phyloP scores from a whole-genome alignment of 2,329 filamentous ascomycete genomes.

The Endoconidiophora laricicola region DNA sequence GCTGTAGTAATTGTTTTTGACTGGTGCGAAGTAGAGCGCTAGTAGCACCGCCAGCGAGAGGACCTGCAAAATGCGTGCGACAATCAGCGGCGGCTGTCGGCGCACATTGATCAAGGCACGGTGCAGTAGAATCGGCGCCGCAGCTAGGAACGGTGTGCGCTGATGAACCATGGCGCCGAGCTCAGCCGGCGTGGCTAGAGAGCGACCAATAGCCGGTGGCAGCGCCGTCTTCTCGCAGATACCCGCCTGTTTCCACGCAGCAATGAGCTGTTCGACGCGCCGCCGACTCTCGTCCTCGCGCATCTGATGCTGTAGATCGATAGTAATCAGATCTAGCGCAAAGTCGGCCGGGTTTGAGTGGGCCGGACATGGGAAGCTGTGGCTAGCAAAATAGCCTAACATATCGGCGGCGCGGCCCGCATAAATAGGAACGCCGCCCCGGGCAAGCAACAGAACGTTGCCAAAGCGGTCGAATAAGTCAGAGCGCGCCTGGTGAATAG shows the following conservation, averaged over 20 bases:
- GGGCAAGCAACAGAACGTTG: constrained; percentile 51
- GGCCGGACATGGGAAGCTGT: constrained; percentile 47
- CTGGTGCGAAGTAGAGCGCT: constrained; percentile 53
- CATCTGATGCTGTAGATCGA: constrained; percentile 51
- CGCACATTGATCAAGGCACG: constrained; percentile 53
- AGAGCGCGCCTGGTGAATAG: constrained; percentile 61
- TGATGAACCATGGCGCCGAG: constrained; percentile 43
- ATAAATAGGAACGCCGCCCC: constrained; percentile 53
- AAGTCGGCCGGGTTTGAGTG: constrained; percentile 67
- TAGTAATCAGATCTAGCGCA: constrained; percentile 58
- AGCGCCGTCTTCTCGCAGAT: background rate
- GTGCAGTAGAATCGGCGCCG: constrained; percentile 50
- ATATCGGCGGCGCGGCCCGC: constrained; percentile 46
- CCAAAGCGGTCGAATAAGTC: constrained; percentile 57
- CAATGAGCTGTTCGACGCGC: constrained; percentile 44
- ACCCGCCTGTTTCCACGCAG: constrained; percentile 30
- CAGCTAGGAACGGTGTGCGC: constrained; percentile 41
- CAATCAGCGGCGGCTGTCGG: constrained; percentile 45
- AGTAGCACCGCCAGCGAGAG: constrained; percentile 46
- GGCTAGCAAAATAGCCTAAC: constrained; percentile 43
- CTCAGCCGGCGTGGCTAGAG: constrained; percentile 50
- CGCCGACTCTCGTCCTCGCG: constrained; percentile 45
- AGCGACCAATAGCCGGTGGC: constrained; percentile 11
- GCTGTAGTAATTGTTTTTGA: constrained; percentile 50
- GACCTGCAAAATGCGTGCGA: constrained; percentile 52